Base-by-base conservation (phyloP, 345 rosid species). In the Boechera divaricarpa region DNA sequence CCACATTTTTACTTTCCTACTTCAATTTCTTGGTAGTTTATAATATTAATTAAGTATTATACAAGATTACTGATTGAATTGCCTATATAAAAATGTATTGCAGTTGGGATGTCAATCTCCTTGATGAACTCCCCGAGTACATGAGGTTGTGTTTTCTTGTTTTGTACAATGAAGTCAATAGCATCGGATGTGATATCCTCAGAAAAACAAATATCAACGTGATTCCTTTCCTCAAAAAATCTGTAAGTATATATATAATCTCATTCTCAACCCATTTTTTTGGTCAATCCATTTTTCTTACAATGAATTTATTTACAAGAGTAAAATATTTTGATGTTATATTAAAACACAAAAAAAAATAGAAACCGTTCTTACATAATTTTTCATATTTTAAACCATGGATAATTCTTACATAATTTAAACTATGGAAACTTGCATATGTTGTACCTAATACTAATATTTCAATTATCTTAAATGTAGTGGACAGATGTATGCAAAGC, bases 401-500 rank as follows among this genome's bases (percentile, higher is more conserved):
- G 47, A 42, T 21, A 42, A 11, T 41, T 36, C 42, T 42, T 42
- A 42, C 47, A 42, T 42, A 21, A 42, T 42, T 12, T 4, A 45
- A 31, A 4, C 5, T 15, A 44, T 12, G 49, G 48, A 12, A 44
- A 44, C 16, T 44, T 45, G 16, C 24, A n/a, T 16, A 16, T 49
- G 16, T 16, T 16, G 16, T 16, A 16, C 1, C 26, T 18, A 49
- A 49, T 3, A 16, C 21, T 47, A 5, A 2, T 5, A 15, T 45
- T 47, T 2, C 51, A 47, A 47, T 47, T 15, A 47, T 47, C 21
- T 47, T 47, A 15, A 15, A 44, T 12, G 28, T 61, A 86, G 91
- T 84, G 88, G 91, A 63, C 70, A 47, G 81, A 82, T 72, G 0
- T 82, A 13, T 81, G 79, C 41, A 67, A 67, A 66, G 10, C 84